phyloP scores from a whole-genome alignment of 23 red algal species.

The Gracilaria domingensis region DNA sequence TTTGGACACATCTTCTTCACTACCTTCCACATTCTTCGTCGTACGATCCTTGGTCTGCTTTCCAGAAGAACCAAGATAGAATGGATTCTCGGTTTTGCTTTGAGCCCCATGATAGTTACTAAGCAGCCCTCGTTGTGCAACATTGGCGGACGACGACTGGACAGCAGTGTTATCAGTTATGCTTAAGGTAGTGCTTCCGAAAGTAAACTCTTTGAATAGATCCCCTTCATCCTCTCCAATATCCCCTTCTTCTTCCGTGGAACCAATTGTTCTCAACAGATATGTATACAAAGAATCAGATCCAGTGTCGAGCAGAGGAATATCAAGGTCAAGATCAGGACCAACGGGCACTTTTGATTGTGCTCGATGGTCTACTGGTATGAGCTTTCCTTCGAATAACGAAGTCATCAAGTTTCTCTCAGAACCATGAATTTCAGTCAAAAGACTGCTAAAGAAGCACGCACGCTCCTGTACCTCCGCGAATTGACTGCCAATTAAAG shows the following conservation, averaged over 20 bases:
- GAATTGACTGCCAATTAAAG: conserved; percentile 53
- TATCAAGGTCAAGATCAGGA: conserved; percentile 61
- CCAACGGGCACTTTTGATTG: conserved; percentile 58
- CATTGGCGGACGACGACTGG: background rate
- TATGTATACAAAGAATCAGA: conserved; percentile 45
- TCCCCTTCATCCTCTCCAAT: conserved; percentile 50
- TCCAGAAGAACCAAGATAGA: conserved; percentile 40
- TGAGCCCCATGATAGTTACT: conserved; percentile 1
- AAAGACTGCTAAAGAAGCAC: conserved; percentile 43
- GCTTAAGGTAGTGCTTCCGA: conserved; percentile 39
- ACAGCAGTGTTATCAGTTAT: background rate
- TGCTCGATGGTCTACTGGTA: conserved; percentile 70
- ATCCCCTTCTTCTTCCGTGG: conserved; percentile 37
- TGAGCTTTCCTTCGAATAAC: conserved; percentile 68
- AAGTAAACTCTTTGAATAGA: conserved; percentile 69
- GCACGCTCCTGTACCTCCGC: conserved; percentile 83
- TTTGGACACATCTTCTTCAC: background rate
- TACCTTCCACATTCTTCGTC: background rate
- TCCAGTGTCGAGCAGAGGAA: conserved; percentile 63
- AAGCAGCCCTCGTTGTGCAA: conserved; percentile 13
- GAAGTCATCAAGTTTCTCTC: conserved; percentile 5
- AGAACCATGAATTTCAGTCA: conserved; percentile 5
- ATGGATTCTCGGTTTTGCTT: conserved; percentile 42
- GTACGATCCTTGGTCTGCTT: background rate
- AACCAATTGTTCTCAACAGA: conserved; percentile 57